A percentile compares a stretch with the other conserved stretches of the same genome.
Evolutionary conservation across 768 basidiomycete species (phyloP).

Genomic region (Kwoniella shandongensis): DNA sequence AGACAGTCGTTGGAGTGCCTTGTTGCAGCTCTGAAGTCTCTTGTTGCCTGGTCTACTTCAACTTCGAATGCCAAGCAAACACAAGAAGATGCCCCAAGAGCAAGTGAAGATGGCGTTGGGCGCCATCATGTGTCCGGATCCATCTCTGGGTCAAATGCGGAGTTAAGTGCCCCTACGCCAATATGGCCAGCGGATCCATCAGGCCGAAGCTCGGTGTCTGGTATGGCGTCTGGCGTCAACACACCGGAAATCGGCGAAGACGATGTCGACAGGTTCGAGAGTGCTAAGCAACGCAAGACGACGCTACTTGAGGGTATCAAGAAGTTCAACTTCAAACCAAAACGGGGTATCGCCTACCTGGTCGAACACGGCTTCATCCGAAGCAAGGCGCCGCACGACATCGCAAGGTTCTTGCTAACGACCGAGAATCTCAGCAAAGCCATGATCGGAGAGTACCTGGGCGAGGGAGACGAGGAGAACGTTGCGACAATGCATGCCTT

Average conservation of each 20-base stretch:
- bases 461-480: constrained; percentile 88
- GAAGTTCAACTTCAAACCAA: constrained; percentile 99
- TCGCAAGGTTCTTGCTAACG: constrained; percentile 78
- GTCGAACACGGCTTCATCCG: constrained; percentile 83
- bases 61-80: constrained; percentile 23
- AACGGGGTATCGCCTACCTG: constrained; percentile 85
- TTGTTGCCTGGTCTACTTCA: constrained; percentile 82
- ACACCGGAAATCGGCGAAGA: constrained; percentile 73
- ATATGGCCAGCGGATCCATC: constrained; percentile 32
- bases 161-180: constrained; percentile 33
- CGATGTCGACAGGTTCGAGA: constrained; percentile 89
- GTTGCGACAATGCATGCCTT: constrained; percentile 96
- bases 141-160: constrained; percentile 27
- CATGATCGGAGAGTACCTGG: constrained; percentile 96
- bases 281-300: constrained; percentile 93
- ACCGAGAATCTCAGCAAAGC: constrained; percentile 93
- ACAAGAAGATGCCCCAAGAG: constrained; percentile 22
- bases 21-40: constrained; percentile 78
- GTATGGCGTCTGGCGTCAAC: constrained; percentile 49
- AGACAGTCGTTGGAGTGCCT: constrained; percentile 94
- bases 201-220: constrained; percentile 18
- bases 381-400: constrained; percentile 67
- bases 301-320: constrained; percentile 91
- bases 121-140: constrained; percentile 22
- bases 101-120: constrained; percentile 34